Base-by-base conservation (phyloP, 306 rosid species). In the Ziziphus jujuba region DNA sequence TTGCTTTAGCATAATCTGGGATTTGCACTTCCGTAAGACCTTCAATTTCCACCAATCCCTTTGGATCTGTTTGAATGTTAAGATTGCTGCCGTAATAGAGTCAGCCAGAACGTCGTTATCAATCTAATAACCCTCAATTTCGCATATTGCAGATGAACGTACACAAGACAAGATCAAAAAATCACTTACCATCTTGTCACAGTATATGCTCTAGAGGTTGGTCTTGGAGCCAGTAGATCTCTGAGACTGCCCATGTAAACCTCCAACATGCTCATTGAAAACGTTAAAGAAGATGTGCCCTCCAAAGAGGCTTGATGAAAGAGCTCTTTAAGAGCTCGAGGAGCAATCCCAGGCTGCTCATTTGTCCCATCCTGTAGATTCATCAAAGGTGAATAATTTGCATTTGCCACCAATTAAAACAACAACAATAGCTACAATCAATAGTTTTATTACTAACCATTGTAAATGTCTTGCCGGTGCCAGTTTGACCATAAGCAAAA, bases 401-500 rank as follows among this genome's bases (percentile, higher is more conserved):
- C 5, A 47, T 17, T 15, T 31, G 49, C 59, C 59, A 5, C 17
- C 0, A 49, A 9, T 74, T 17, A 40, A 63, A 22, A 33, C 64
- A 73, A 70, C 61, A 70, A 54, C 68, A 69, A 70, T 3, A 79
- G 56, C 74, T 38, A 15, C 25, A 28, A 48, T 58, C 34, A 56
- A 56, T 48, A 56, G 45, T 54, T 31, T 21, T 16, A 15, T 33
- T 25, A 86, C 93, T 75, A 49, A 92, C 98, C 97, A 92, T 92
- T 63, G 98, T 90, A 82, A 83, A 92, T 63, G 98, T 90, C 83
- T 92, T 92, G 71, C 98, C 98, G 2, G 98, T 92, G 74, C 97
- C 89, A 5, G 98, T 92, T 84, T 92, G 98, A 69, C 98, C 98
- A 4, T 86, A 91, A 70, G 98, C 96, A 40, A 92, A 81, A 71